phyloP scores from a whole-genome alignment of 306 rosid species.

The Quercus dentata region DNA sequence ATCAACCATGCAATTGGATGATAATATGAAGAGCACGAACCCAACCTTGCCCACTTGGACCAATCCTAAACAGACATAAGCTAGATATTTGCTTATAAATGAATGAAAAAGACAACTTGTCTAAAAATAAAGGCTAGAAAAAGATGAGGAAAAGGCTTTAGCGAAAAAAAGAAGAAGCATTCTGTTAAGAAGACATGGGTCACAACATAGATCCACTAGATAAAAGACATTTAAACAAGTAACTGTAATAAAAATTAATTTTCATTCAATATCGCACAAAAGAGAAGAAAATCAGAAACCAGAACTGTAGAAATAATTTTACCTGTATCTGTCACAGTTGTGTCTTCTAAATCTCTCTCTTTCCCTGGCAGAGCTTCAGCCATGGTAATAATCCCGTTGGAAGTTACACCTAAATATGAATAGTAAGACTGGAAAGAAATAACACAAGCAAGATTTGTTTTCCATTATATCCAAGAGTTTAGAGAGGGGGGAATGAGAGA shows the following conservation, averaged over 20 bases:
- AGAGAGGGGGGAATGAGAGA: background rate
- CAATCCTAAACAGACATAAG: background rate
- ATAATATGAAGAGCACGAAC: background rate
- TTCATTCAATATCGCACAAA: background rate
- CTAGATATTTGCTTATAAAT: background rate
- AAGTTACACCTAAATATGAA: slow-evolving; percentile 8
- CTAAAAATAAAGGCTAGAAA: too few species aligned
- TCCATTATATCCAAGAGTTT: background rate
- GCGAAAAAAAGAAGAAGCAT: background rate
- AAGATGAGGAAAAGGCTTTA: background rate
- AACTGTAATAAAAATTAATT: background rate
- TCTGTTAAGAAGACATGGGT: background rate
- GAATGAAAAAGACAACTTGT: background rate
- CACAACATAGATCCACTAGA: background rate
- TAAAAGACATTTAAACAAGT: background rate
- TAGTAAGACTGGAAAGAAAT: background rate
- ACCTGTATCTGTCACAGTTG: slow-evolving; percentile 89
- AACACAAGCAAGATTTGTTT: background rate
- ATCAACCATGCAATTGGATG: background rate
- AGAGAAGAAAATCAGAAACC: background rate
- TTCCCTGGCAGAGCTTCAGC: slow-evolving; percentile 80
- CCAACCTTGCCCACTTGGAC: background rate
- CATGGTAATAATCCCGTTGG: slow-evolving; percentile 69
- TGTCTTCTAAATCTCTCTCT: slow-evolving; percentile 90
- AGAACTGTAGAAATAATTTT: slow-evolving; percentile 7